phyloP scores from a whole-genome alignment of 1,284 basidiomycete genomes.

The Clitocybe nebularis region DNA sequence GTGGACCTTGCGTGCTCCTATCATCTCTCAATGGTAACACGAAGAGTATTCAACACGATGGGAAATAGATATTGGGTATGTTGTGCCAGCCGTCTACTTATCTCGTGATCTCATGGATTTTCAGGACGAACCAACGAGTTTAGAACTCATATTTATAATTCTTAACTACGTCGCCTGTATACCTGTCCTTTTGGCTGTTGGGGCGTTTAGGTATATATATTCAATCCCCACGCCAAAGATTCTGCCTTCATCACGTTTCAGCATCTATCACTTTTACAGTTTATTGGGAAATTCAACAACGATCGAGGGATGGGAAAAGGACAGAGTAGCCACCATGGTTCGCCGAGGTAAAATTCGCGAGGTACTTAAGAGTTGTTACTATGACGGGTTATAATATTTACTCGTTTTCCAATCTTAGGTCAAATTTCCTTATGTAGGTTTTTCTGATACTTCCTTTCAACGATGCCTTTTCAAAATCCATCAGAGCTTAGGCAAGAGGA shows the following conservation, averaged over 20 bases:
- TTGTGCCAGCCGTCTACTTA: constrained; percentile 6
- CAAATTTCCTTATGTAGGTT: constrained; percentile 88
- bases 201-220: constrained; percentile 66
- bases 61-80: constrained; percentile 50
- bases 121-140: constrained; percentile 66
- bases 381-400: not conserved
- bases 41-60: constrained; percentile 54
- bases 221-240: not conserved
- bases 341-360: constrained; percentile 84
- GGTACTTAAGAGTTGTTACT: constrained; percentile 34
- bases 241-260: constrained; percentile 24
- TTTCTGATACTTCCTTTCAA: constrained; percentile 4
- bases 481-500: constrained; percentile 72
- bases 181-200: constrained; percentile 84
- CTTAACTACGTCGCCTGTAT: constrained; percentile 85
- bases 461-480: constrained; percentile 6
- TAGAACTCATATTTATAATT: constrained; percentile 81
- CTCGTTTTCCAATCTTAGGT: constrained; percentile 40
- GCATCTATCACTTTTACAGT: constrained; percentile 85
- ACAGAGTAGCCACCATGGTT: constrained; percentile 85
- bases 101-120: not conserved
- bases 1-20: constrained; percentile 88
- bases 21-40: constrained; percentile 75
- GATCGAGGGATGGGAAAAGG: constrained; percentile 98
- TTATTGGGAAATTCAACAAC: constrained; percentile 88